Evolutionary conservation across 805 yeast species (phyloP), one percentile per base, ranked within the genome.

Genomic region (Myxozyma kluyveri): DNA sequence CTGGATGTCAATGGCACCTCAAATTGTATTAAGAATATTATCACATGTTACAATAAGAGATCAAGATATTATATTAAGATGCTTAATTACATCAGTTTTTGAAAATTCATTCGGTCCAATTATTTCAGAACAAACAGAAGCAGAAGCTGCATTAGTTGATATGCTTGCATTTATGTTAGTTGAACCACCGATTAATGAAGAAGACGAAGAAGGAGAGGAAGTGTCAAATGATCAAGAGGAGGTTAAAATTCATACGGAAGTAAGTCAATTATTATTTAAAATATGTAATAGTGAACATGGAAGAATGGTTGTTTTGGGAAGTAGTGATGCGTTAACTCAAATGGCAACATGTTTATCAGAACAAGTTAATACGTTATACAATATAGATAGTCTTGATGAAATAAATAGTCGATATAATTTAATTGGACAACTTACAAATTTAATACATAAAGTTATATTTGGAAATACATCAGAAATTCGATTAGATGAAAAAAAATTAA

Each of bases 401-500:
- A 26, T 38, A 4, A 17, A 24, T n/a, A 17, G 4, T 22, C 19
- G 50, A 44, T 46, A 32, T 6, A 32, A 42, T 2, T 4, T 53
- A 10, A 41, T 46, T 9, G 29, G 49, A 21, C n/a, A 24, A 14
- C n/a, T 22, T 14, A 40, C 47, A 19, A 38, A 37, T 17, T 38
- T 47, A 3, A 19, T 36, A 14, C 37, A 46, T 39, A 31, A 17
- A 9, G 42, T 46, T n/a, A 35, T 42, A 18, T 49, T 53, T 46
- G 38, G 50, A 50, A 14, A 48, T 54, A 63, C 47, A 12, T 42
- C 54, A 3, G 52, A 57, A 63, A 29, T 14, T 9, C 33, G 33
- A 9, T 14, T 29, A 9, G 33, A 9, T 29, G 33, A 9, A 9
- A 14, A 9, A 29, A 9, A 9, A 29, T 9, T 14, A 29, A 29